phyloP scores from a whole-genome alignment of 2,329 filamentous ascomycete genomes.

The Sporothrix globosa region DNA sequence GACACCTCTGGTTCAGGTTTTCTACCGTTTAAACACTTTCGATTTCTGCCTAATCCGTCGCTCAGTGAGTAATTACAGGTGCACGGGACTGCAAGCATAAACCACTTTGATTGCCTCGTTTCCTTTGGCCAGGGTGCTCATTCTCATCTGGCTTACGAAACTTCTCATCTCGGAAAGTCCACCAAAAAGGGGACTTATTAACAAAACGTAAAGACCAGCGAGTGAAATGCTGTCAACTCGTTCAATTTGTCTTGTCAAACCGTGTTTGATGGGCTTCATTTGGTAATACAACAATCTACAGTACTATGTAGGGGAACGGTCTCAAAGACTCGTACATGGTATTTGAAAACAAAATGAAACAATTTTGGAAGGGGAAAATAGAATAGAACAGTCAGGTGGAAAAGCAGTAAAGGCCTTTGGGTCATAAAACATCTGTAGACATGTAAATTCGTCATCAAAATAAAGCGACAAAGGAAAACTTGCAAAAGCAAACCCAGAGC shows the following conservation, averaged over 20 bases:
- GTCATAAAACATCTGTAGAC: slow-evolving; percentile 23
- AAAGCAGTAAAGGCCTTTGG: background rate
- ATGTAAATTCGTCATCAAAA: slow-evolving; percentile 27
- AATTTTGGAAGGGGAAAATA: background rate
- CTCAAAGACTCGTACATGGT: background rate
- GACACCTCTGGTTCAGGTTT: background rate
- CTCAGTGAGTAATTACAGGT: background rate
- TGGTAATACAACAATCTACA: background rate
- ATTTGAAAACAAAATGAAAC: background rate
- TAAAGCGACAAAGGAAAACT: slow-evolving; percentile 23
- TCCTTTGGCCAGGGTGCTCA: slow-evolving; percentile 24
- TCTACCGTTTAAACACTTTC: background rate
- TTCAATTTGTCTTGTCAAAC: too few relatives aligned
- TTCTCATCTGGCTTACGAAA: background rate
- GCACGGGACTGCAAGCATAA: slow-evolving; percentile 23
- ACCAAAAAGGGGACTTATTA: background rate
- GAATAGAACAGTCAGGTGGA: background rate
- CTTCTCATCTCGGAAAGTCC: slow-evolving; percentile 18
- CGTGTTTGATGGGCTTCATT: background rate
- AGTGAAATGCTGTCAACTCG: too few relatives aligned
- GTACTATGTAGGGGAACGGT: background rate
- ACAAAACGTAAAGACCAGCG: background rate
- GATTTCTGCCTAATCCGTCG: slow-evolving; percentile 1
- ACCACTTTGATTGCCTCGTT: slow-evolving; percentile 29
- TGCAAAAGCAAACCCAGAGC: slow-evolving; percentile 7